Conservation (phyloP, 495 filamentous ascomycete genomes). For the Penicillium flavigenum region DNA sequence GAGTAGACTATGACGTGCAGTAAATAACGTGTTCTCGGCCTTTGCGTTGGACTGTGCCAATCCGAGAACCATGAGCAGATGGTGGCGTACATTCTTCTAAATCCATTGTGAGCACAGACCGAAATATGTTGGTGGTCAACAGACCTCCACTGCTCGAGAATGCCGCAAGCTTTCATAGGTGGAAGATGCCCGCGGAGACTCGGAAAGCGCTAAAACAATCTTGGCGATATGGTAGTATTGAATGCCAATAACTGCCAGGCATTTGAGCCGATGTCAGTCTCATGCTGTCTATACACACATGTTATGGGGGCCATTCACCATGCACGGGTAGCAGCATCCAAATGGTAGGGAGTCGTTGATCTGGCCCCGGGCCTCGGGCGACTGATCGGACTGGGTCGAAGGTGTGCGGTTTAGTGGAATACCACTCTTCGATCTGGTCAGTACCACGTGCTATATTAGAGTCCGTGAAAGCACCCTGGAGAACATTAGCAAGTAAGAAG, state of each 20-base stretch:
- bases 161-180: constrained; percentile 27
- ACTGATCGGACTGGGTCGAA: constrained; percentile 26
- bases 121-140: not conserved
- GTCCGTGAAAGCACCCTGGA: constrained; percentile 25
- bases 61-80: constrained; percentile 29
- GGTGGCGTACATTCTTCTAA: constrained; percentile 28
- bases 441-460: constrained; percentile 3
- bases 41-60: constrained; percentile 31
- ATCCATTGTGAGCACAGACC: not conserved
- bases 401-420: constrained; percentile 25
- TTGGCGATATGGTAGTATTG: constrained; percentile 38
- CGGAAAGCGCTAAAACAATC: constrained; percentile 28
- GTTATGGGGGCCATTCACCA: constrained; percentile 16
- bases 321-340: constrained; percentile 37
- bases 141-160: constrained; percentile 28
- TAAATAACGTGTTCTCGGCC: constrained; percentile 35
- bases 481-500: constrained; percentile 28
- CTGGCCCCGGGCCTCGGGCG: constrained; percentile 10
- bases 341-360: constrained; percentile 22
- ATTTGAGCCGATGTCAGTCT: not conserved
- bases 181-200: constrained; percentile 13
- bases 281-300: not conserved
- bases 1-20: constrained; percentile 33
- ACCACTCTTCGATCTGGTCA: constrained; percentile 25
- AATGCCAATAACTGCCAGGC: constrained; percentile 26